Conservation (phyloP, 2,329 filamentous ascomycete genomes). For the Monosporascus sp. region DNA sequence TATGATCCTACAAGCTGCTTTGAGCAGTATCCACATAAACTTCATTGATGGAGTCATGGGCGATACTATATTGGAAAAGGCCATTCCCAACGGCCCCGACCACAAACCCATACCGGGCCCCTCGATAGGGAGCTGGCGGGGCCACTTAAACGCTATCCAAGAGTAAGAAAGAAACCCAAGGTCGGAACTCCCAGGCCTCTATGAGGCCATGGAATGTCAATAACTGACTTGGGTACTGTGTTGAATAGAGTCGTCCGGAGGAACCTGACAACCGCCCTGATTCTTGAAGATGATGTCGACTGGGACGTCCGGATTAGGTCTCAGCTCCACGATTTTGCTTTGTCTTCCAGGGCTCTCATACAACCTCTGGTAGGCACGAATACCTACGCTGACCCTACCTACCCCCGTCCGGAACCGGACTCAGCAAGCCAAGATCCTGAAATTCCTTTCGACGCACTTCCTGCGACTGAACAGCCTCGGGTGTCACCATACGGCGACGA, state of each 20-base stretch:
- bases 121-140: conserved; percentile 21
- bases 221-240: background rate
- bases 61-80: conserved; percentile 18
- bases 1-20: conserved; percentile 29
- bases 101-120: conserved; percentile 10
- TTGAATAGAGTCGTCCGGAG: conserved; percentile 35
- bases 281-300: conserved; percentile 44
- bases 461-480: conserved; percentile 9
- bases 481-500: conserved; percentile 41
- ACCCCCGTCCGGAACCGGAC: conserved; percentile 10
- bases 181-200: too few relatives aligned
- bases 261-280: conserved; percentile 35
- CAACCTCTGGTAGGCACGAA: conserved; percentile 14
- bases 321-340: conserved; percentile 31
- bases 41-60: conserved; percentile 30
- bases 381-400: conserved; percentile 19
- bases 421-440: conserved; percentile 6
- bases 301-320: conserved; percentile 40
- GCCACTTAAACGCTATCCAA: conserved; percentile 23
- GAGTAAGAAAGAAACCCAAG: background rate
- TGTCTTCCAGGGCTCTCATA: conserved; percentile 12
- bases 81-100: conserved; percentile 3
- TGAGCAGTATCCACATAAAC: conserved; percentile 28
- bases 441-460: conserved; percentile 12
- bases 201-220: too few relatives aligned